These are phyloP conservation scores for Leishmania guyanensis DNA, from an alignment of 208 protist species.

Conservation along the genomic window DNA sequence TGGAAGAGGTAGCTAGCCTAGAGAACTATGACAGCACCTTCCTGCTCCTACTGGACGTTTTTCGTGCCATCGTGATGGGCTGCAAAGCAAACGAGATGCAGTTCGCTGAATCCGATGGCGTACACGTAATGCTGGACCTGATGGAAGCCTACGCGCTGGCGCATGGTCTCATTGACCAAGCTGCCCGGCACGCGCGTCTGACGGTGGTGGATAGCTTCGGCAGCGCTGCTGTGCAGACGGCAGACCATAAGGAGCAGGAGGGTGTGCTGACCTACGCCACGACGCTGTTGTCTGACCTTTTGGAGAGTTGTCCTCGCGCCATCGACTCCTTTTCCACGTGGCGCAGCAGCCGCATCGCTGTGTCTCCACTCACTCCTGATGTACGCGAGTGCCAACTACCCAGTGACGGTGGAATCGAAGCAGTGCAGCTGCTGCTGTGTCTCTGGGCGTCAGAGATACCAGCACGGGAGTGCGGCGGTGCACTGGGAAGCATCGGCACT, in stretches of 20 bases:
- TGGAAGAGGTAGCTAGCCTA: slow-evolving; percentile 10
- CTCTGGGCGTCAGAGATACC: slow-evolving; percentile 33
- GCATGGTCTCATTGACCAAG: slow-evolving; percentile 23
- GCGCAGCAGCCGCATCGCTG: slow-evolving; percentile 40
- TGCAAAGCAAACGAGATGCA: slow-evolving; percentile 23
- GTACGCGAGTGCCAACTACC: slow-evolving; percentile 11
- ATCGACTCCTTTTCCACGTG: slow-evolving; percentile 58
- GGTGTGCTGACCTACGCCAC: slow-evolving; percentile 46
- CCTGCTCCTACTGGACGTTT: slow-evolving; percentile 28
- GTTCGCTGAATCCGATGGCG: slow-evolving; percentile 29
- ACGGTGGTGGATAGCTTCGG: not conserved
- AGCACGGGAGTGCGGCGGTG: not conserved
- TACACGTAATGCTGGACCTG: slow-evolving; percentile 50
- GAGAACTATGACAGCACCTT: slow-evolving; percentile 13
- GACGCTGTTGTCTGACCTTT: slow-evolving; percentile 65
- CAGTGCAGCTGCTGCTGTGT: slow-evolving; percentile 42
- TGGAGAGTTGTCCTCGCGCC: slow-evolving; percentile 47
- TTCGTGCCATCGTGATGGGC: slow-evolving; percentile 32
- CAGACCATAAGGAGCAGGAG: slow-evolving; percentile 11
- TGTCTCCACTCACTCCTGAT: slow-evolving; percentile 35
- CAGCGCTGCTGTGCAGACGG: not conserved
- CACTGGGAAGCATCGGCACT: not conserved
- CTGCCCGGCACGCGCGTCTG: slow-evolving; percentile 19
- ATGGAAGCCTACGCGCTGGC: slow-evolving; percentile 39
- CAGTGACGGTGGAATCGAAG: slow-evolving; percentile 15